These are phyloP conservation scores for Spatholobus suberectus DNA, from an alignment of 306 rosid species.

Conservation along the genomic window DNA sequence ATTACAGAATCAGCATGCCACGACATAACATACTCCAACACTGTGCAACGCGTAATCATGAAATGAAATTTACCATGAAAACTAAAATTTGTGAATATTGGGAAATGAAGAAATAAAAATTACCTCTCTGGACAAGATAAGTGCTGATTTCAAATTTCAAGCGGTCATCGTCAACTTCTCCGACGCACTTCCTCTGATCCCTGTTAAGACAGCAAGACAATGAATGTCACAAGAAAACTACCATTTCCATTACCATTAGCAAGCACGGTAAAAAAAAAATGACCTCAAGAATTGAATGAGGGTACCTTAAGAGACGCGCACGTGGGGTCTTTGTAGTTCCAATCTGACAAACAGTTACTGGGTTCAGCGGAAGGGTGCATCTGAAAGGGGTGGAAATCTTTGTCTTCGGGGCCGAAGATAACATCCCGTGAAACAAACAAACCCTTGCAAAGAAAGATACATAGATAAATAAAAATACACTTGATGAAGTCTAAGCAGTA, in stretches of 20 bases:
- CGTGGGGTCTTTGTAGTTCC: constrained; percentile 85
- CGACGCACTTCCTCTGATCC: constrained; percentile 71
- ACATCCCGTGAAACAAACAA: no score
- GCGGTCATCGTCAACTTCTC: constrained; percentile 83
- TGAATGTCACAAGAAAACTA: constrained; percentile 7
- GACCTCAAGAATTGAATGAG: constrained; percentile 83
- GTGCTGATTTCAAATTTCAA: constrained; percentile 92
- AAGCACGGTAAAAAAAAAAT: no score
- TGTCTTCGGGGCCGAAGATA: constrained; percentile 83
- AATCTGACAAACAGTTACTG: constrained; percentile 52
- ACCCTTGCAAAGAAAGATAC: no score
- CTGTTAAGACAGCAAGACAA: constrained; percentile 49
- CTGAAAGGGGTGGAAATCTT: constrained; percentile 69
- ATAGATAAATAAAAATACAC: constrained; percentile 70
- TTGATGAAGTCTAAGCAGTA: constrained; percentile 85
- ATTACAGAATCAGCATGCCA: not conserved
- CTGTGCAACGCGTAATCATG: not conserved
- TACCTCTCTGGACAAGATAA: constrained; percentile 85
- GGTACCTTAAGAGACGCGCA: constrained; percentile 62
- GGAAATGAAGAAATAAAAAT: not conserved
- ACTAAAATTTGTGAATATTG: not conserved
- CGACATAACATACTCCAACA: no score
- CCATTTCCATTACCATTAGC: no score
- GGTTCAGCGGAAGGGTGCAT: constrained; percentile 38
- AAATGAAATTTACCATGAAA: not conserved